phyloP scores from a whole-genome alignment of 2,329 filamentous ascomycete genomes.

The Botrytis galanthina region DNA sequence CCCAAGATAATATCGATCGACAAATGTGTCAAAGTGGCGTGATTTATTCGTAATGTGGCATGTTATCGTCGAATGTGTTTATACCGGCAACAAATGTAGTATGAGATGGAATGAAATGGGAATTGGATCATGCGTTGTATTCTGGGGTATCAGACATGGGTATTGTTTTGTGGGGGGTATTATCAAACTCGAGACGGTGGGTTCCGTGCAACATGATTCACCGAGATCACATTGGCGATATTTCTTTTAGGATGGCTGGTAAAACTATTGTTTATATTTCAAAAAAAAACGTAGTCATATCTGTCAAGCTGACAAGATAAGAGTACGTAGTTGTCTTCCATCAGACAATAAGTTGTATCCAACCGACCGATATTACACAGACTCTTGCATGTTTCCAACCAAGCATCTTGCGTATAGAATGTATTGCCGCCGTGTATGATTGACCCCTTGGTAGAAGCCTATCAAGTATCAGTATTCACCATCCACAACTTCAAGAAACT shows the following conservation, averaged over 20 bases:
- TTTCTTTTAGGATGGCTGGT: not conserved
- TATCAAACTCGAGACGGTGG: not conserved
- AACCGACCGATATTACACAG: not conserved
- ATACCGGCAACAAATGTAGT: not conserved
- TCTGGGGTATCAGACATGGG: not conserved
- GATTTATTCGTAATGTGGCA: conserved; percentile 14
- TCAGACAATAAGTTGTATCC: not conserved
- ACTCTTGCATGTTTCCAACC: not conserved
- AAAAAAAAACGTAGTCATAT: not conserved
- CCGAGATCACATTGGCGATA: not conserved
- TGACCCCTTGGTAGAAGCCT: not conserved
- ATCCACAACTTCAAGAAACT: not conserved
- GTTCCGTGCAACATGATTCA: not conserved
- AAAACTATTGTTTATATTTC: not conserved
- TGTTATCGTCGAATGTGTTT: conserved; percentile 2
- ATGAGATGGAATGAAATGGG: not conserved
- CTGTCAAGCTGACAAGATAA: not conserved
- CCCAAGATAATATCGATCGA: not conserved
- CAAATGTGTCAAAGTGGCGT: conserved; percentile 14
- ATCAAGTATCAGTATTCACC: not conserved
- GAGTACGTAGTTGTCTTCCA: not conserved
- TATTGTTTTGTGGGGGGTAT: not conserved
- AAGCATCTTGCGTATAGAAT: not conserved
- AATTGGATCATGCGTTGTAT: not conserved
- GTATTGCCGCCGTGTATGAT: not conserved